Evolutionary conservation across 192 early-diverging fungal species (phyloP).

Genomic region (Coemansia sp.): DNA sequence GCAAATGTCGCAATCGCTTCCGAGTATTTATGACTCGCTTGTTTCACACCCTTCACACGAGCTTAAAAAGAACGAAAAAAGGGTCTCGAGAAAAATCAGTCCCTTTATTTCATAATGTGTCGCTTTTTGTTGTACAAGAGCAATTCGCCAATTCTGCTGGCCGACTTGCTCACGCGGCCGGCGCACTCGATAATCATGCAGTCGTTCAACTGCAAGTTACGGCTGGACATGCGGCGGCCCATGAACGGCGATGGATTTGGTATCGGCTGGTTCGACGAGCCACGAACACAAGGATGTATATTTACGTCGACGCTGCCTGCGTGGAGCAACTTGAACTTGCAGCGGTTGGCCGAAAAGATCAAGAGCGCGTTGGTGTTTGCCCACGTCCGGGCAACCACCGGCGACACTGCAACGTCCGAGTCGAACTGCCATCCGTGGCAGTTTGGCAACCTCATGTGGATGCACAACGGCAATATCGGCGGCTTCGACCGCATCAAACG

Average conservation of each 20-base stretch:
- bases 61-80: no score
- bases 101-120: conserved; percentile 3
- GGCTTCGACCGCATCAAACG: conserved; percentile 72
- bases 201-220: conserved; percentile 72
- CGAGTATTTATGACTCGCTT: neutral
- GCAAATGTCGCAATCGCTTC: conserved; percentile 2
- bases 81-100: no score
- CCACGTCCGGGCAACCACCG: conserved; percentile 75
- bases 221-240: conserved; percentile 61
- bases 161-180: conserved; percentile 71
- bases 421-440: conserved; percentile 69
- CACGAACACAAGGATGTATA: conserved; percentile 63
- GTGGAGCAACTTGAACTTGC: conserved; percentile 77
- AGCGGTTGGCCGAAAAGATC: conserved; percentile 74
- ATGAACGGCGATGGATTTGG: conserved; percentile 84
- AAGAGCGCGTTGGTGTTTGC: conserved; percentile 74
- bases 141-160: conserved; percentile 70
- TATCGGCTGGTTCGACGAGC: conserved; percentile 72
- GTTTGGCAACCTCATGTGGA: conserved; percentile 77
- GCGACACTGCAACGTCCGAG: conserved; percentile 67
- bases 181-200: conserved; percentile 81
- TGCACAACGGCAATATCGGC: conserved; percentile 76
- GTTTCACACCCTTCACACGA: neutral
- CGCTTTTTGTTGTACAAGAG: conserved; percentile 77
- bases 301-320: conserved; percentile 81